A percentile compares a stretch with the other conserved stretches of the same genome.
These are phyloP conservation scores for Bjerkandera adusta DNA, from an alignment of 1,284 basidiomycete genomes.

Conservation along the genomic window DNA sequence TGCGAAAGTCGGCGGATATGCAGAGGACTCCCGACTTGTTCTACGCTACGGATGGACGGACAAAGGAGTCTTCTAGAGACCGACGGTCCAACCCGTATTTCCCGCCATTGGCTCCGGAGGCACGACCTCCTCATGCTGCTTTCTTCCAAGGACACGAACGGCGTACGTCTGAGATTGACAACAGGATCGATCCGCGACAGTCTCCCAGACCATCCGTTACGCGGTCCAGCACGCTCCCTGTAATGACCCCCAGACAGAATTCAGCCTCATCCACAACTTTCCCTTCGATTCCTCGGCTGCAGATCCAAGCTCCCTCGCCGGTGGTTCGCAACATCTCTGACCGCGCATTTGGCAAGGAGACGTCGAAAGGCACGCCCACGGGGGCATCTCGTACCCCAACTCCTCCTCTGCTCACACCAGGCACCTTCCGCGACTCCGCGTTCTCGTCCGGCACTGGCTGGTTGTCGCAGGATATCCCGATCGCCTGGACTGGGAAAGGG, in stretches of 20 bases:
- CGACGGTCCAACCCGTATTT: background rate
- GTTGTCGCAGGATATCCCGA: conserved; percentile 31
- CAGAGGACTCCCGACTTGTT: conserved; percentile 46
- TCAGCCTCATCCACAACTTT: conserved; percentile 2
- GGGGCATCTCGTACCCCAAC: conserved; percentile 25
- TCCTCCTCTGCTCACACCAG: conserved; percentile 32
- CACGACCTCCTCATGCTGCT: conserved; percentile 3
- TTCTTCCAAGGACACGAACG: background rate
- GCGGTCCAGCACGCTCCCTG: conserved; percentile 13
- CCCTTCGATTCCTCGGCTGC: background rate
- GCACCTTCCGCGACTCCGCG: conserved; percentile 37
- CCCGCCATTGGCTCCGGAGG: conserved; percentile 1
- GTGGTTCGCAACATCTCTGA: background rate
- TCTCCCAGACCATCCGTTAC: conserved; percentile 2
- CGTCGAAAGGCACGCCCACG: background rate
- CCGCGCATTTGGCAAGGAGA: background rate
- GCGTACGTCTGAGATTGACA: conserved; percentile 7
- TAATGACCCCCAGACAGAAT: background rate
- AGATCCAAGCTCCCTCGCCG: conserved; percentile 9
- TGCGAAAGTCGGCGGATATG: conserved; percentile 23
- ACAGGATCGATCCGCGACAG: conserved; percentile 1
- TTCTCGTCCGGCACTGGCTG: conserved; percentile 29
- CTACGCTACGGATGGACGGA: conserved; percentile 23
- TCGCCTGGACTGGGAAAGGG: conserved; percentile 31
- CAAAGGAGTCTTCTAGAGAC: conserved; percentile 8